Evolutionary conservation across 2,329 filamentous ascomycete species (phyloP).

Genomic region (Fusarium sp.): DNA sequence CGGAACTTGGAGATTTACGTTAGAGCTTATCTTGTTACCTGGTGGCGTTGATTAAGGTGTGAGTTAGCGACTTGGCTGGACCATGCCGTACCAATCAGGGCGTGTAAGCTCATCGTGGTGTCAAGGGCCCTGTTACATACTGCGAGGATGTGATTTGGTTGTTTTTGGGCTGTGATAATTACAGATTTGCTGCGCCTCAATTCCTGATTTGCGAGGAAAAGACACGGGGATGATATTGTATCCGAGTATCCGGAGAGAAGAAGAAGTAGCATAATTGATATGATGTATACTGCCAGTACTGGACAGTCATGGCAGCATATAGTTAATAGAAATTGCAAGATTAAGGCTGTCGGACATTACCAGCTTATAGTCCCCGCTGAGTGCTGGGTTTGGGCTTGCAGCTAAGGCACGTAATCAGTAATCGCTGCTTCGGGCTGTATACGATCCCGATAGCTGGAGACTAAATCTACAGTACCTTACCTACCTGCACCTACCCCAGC

Average conservation of each 20-base stretch:
- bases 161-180: conserved; percentile 5
- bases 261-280: too few species aligned
- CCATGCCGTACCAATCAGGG: conserved; percentile 21
- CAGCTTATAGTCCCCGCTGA: conserved; percentile 7
- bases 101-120: background rate
- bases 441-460: conserved; percentile 13
- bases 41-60: conserved; percentile 27
- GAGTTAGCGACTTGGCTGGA: conserved; percentile 22
- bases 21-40: conserved; percentile 22
- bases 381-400: background rate
- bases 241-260: background rate
- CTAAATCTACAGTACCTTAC: background rate
- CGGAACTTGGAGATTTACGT: background rate
- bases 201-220: conserved; percentile 5
- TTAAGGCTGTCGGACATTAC: background rate
- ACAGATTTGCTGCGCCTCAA: conserved; percentile 30
- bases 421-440: conserved; percentile 24
- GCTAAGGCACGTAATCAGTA: conserved; percentile 6
- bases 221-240: background rate
- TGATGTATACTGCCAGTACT: too few species aligned
- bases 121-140: conserved; percentile 10
- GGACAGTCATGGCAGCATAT: too few species aligned
- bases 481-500: background rate
- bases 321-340: too few species aligned
- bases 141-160: conserved; percentile 7